Conservation (phyloP, 768 basidiomycete genomes). For the Paxillus involutus region DNA sequence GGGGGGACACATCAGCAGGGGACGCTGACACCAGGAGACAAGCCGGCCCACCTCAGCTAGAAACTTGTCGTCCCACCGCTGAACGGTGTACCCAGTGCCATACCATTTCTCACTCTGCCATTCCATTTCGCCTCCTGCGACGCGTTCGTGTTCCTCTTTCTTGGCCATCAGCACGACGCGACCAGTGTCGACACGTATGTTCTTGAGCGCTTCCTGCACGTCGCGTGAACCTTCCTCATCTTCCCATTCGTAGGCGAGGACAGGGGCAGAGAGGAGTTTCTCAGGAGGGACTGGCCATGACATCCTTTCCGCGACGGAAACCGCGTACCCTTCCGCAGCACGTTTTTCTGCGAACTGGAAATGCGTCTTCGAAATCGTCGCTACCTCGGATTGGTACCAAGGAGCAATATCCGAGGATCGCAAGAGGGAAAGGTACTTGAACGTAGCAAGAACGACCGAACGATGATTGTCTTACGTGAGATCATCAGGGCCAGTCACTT, state of each 20-base stretch:
- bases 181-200: slow-evolving; percentile 55
- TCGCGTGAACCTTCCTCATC: slow-evolving; percentile 46
- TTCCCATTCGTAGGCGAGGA: slow-evolving; percentile 75
- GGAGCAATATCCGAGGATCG: slow-evolving; percentile 57
- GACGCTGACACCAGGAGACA: neutral
- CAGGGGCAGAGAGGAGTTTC: slow-evolving; percentile 67
- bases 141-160: slow-evolving; percentile 56
- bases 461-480: slow-evolving; percentile 65
- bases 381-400: slow-evolving; percentile 78
- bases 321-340: slow-evolving; percentile 76
- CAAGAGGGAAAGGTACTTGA: slow-evolving; percentile 77
- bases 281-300: slow-evolving; percentile 81
- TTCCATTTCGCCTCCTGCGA: slow-evolving; percentile 45
- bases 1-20: slow-evolving; percentile 1
- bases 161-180: slow-evolving; percentile 81
- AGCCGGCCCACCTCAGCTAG: slow-evolving; percentile 44
- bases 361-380: slow-evolving; percentile 64
- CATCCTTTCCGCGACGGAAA: slow-evolving; percentile 73
- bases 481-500: slow-evolving; percentile 2
- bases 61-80: slow-evolving; percentile 65
- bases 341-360: slow-evolving; percentile 90
- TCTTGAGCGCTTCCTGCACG: slow-evolving; percentile 61
- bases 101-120: slow-evolving; percentile 92
- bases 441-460: slow-evolving; percentile 63
- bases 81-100: slow-evolving; percentile 83